Evolutionary conservation across 768 basidiomycete genomes (phyloP), one percentile per base, ranked within the genome.

Genomic region (Clitopilus hobsonii): DNA sequence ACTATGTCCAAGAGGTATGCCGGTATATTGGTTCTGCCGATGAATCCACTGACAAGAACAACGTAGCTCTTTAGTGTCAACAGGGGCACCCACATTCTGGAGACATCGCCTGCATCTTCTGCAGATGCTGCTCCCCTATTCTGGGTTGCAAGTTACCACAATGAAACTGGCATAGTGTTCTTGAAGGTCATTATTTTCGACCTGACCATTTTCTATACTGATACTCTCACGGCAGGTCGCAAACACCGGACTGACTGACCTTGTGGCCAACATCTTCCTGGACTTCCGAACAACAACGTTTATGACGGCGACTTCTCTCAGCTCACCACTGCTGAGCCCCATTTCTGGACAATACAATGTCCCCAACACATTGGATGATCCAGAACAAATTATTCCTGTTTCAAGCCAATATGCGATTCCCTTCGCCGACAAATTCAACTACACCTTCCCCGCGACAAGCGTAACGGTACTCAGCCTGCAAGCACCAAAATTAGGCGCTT

Each of bases 1-100:
- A 74, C 59, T 70, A 73, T 54, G 68, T 68, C 16, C 74, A 75
- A 59, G 62, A 72, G 65, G 71, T 72, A 23, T 54, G 56, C 51
- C 36, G 16, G 28, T 28, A 26, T 55, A 38, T 52, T 45, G 26
- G 10, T 23, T 49, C 5, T 36, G 18, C 16, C 38, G 36, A 10
- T 38, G 11, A 45, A 36, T 48, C 52, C 22, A 53, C 51, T 49
- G 47, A 36, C 50, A 25, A 23, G 25, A 48, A 16, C 27, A 16
- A 23, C 20, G 48, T 49, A 72, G 70, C 68, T 72, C 67, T 73
- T 72, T 62, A 69, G 72, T 55, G 50, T 68, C 7, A 73, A 72
- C 58, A 63, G 65, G 29, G 72, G 70, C 28, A 71, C 70, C 6
- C 69, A 69, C 54, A 64, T 70, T 14, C 54, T 71, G 6, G 38